Base-by-base conservation (phyloP, 2,329 filamentous ascomycete genomes). In the Shiraia bambusicola region DNA sequence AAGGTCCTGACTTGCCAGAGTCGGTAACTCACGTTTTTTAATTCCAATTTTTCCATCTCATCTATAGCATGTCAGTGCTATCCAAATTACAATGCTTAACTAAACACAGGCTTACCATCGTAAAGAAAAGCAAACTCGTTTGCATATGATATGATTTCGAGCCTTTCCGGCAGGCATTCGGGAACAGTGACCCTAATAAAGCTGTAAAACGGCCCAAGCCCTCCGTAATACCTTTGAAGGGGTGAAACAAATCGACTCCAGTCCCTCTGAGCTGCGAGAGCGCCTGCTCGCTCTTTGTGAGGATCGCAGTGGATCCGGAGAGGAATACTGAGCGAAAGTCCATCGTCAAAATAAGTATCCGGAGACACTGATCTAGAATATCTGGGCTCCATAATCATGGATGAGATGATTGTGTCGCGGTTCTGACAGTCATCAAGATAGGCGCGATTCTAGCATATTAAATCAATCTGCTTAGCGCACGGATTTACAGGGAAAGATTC, bases 61-160 rank as follows among this genome's bases (percentile, higher is more conserved):
- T 39, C 39, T 40, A 28, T 12, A n/a, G 16, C 27, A 31, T 16
- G 5, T 33, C 14, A 16, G 8, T 22, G 19, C 19, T 22, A 22
- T 22, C 8, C 19, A 22, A 5, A 8, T 8, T 22, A 8, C 19
- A 8, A 22, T 22, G 19, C 19, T 22, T 22, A 8, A 22, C 4
- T 22, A 22, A 16, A 8, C n/a, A 14, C 10, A 33, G 13, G 29
- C 42, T 14, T 52, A 66, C 64, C 65, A 46, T 73, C 70, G 48
- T 72, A 60, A 6, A 72, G 52, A 40, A 73, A 72, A 2, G 62
- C 68, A 46, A 67, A 72, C 42, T 74, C 71, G 27, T 70, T 68
- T 1, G 65, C 66, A 46, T 72, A 72, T 4, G 62, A 61, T 16
- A 71, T 42, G 15, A 71, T 56, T 43, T 71, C 69, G 2, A 74